Percentiles rank a stretch among this genome's conserved stretches.
Evolutionary conservation across 768 basidiomycete genomes (phyloP).

Genomic region (Pleurotus djamor): DNA sequence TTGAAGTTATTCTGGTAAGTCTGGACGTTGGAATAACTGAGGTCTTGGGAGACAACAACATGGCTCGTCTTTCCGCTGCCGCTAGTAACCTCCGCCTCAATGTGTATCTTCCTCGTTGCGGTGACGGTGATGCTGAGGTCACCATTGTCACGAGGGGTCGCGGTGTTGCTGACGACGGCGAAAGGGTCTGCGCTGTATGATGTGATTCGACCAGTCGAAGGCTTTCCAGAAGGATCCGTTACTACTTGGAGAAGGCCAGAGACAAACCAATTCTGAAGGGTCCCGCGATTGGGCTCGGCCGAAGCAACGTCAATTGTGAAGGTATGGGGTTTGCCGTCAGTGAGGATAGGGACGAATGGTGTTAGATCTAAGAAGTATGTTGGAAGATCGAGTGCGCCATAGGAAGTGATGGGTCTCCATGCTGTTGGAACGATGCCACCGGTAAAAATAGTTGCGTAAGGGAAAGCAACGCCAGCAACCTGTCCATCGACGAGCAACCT

Average conservation of each 20-base stretch:
- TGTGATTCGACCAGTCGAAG: conserved; percentile 69
- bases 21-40: conserved; percentile 63
- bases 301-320: conserved; percentile 75
- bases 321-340: conserved; percentile 67
- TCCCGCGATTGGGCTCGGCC: conserved; percentile 60
- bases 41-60: conserved; percentile 61
- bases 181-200: conserved; percentile 56
- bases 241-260: conserved; percentile 70
- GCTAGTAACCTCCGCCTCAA: conserved; percentile 58
- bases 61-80: conserved; percentile 57
- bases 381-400: conserved; percentile 74
- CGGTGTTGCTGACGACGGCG: conserved; percentile 48
- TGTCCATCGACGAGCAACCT: conserved; percentile 42
- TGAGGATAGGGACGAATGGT: conserved; percentile 69
- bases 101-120: conserved; percentile 54
- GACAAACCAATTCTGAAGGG: conserved; percentile 77
- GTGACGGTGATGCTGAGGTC: conserved; percentile 61
- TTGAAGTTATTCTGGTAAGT: conserved; percentile 47
- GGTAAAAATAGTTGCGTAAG: conserved; percentile 67
- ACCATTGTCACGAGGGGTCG: conserved; percentile 33
- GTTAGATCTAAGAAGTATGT: conserved; percentile 79
- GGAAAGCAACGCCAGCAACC: conserved; percentile 46
- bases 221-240: conserved; percentile 57
- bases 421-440: conserved; percentile 70
- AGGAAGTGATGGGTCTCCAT: conserved; percentile 78